Conservation (phyloP, 805 yeast species). For the Candida odintsovae region DNA sequence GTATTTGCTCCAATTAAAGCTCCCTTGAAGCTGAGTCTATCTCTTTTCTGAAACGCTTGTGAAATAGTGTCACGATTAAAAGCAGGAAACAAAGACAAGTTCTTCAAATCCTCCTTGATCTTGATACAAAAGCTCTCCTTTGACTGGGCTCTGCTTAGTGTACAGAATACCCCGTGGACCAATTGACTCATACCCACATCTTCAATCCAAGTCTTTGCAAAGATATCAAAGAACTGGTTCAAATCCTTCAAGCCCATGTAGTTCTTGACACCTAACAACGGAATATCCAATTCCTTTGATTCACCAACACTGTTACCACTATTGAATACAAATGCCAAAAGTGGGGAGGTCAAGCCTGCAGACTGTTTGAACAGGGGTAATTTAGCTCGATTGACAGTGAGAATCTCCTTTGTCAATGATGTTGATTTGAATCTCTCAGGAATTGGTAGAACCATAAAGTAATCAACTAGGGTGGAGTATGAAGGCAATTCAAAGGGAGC, state of each 20-base stretch:
- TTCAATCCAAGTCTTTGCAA: slow-evolving; percentile 37
- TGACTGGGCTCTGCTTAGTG: slow-evolving; percentile 22
- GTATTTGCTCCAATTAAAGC: background rate
- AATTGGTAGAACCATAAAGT: slow-evolving; percentile 34
- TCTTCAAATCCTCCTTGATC: slow-evolving; percentile 27
- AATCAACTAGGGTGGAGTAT: slow-evolving; percentile 31
- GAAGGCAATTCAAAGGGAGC: slow-evolving; percentile 36
- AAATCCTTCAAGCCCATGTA: slow-evolving; percentile 4
- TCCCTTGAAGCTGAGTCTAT: background rate
- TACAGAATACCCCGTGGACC: slow-evolving; percentile 39
- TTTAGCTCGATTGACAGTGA: slow-evolving; percentile 4
- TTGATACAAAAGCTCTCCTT: slow-evolving; percentile 34
- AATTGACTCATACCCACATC: slow-evolving; percentile 28
- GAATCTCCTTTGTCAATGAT: slow-evolving; percentile 6
- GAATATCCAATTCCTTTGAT: slow-evolving; percentile 11
- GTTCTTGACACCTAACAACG: slow-evolving; percentile 7
- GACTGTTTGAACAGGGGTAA: slow-evolving; percentile 27
- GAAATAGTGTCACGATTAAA: slow-evolving; percentile 6
- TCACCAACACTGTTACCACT: slow-evolving; percentile 14
- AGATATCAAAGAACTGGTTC: slow-evolving; percentile 32
- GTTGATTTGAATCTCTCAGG: slow-evolving; percentile 17
- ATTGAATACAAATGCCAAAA: slow-evolving; percentile 33
- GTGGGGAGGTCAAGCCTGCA: slow-evolving; percentile 25
- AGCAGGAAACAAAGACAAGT: slow-evolving; percentile 26
- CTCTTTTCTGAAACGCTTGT: background rate